Conservation (phyloP, 2,329 filamentous ascomycete genomes). For the Hymenoscyphus repandus region DNA sequence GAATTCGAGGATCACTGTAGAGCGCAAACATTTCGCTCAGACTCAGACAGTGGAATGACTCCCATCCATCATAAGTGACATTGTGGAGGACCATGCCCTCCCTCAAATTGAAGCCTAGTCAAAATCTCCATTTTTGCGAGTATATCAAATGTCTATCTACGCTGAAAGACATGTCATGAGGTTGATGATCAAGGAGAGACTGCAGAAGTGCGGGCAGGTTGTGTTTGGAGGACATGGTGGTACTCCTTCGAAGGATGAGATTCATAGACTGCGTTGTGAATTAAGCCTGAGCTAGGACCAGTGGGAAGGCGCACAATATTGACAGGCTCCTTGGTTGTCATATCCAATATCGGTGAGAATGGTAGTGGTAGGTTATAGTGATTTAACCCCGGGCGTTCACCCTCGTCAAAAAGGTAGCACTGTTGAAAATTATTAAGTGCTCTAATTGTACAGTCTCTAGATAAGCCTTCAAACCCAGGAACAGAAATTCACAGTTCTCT, state of each 20-base stretch:
- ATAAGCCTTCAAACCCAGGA: not conserved
- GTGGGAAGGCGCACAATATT: constrained; percentile 22
- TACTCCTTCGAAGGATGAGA: constrained; percentile 19
- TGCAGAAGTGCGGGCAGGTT: constrained; percentile 41
- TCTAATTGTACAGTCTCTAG: not conserved
- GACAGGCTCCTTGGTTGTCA: constrained; percentile 17
- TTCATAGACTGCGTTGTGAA: constrained; percentile 14
- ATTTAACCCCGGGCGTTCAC: constrained; percentile 22
- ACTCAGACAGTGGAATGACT: constrained; percentile 52
- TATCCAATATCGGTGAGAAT: constrained; percentile 24
- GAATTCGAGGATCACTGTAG: constrained; percentile 57
- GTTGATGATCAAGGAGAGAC: constrained; percentile 57
- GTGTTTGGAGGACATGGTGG: constrained; percentile 21
- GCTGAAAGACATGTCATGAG: constrained; percentile 57
- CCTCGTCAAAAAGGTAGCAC: constrained; percentile 23
- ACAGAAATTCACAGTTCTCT: not conserved
- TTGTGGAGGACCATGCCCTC: constrained; percentile 59
- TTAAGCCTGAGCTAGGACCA: constrained; percentile 14
- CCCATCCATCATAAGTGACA: constrained; percentile 53
- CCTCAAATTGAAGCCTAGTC: constrained; percentile 55
- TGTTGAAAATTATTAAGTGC: constrained; percentile 1
- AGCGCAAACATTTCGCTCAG: constrained; percentile 60
- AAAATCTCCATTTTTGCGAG: constrained; percentile 58
- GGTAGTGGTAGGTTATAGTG: constrained; percentile 25
- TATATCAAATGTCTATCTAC: constrained; percentile 37